phyloP scores from a whole-genome alignment of 805 yeast genomes.

The Candida taoyuanica region DNA sequence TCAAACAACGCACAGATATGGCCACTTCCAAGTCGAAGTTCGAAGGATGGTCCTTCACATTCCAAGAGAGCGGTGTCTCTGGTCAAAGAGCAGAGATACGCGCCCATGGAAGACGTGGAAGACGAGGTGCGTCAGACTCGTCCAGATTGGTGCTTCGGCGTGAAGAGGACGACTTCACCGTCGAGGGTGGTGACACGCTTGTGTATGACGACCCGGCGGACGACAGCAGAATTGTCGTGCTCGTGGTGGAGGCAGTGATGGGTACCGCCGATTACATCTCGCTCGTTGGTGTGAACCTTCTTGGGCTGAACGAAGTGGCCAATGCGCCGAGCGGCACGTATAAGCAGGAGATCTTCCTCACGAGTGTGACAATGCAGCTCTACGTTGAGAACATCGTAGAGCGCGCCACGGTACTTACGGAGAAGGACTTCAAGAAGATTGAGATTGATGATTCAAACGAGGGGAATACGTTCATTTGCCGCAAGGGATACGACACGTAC shows the following conservation, averaged over 20 bases:
- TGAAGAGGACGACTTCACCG: conserved; percentile 41
- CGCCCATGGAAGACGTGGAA: conserved; percentile 11
- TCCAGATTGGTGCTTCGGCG: conserved; percentile 30
- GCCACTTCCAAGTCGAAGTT: conserved; percentile 20
- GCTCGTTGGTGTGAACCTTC: conserved; percentile 44
- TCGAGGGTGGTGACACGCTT: conserved; percentile 51
- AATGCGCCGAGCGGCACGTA: conserved; percentile 24
- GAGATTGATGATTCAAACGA: conserved; percentile 33
- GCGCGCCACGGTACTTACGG: conserved; percentile 41
- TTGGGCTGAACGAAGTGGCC: conserved; percentile 38
- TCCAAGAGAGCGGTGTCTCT: conserved; percentile 6
- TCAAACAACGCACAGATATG: conserved; percentile 8
- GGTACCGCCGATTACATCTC: conserved; percentile 48
- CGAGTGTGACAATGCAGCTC: conserved; percentile 45
- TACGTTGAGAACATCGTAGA: conserved; percentile 38
- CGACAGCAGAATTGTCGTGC: conserved; percentile 36
- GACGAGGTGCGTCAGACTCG: conserved; percentile 11
- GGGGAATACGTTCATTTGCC: conserved; percentile 29
- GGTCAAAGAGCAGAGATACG: background rate
- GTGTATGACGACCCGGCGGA: conserved; percentile 34
- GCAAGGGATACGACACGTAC: conserved; percentile 32
- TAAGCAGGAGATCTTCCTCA: conserved; percentile 48
- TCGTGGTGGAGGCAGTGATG: conserved; percentile 47
- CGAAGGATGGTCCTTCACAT: conserved; percentile 21
- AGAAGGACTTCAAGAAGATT: conserved; percentile 31